Evolutionary conservation across 441 rosid genomes (phyloP).

Genomic region (Populus tomentosa): DNA sequence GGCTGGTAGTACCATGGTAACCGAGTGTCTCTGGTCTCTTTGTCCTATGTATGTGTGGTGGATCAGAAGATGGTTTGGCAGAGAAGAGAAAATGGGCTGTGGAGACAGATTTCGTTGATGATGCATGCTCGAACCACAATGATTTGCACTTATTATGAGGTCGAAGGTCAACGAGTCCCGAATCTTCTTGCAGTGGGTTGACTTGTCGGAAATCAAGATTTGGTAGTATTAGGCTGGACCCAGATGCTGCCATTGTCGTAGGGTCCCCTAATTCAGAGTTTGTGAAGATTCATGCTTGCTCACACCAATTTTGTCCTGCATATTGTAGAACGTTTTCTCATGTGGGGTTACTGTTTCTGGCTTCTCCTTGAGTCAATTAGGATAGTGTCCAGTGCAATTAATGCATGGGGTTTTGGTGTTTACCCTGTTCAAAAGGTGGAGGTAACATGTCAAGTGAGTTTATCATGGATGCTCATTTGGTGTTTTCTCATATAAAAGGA

Average conservation of each 20-base stretch:
- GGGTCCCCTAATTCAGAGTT: slow-evolving; percentile 8
- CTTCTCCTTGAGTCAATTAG: background rate
- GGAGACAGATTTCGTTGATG: slow-evolving; percentile 17
- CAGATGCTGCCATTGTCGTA: slow-evolving; percentile 8
- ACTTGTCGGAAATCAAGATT: slow-evolving; percentile 35
- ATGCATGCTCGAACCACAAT: slow-evolving; percentile 8
- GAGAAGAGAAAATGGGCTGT: background rate
- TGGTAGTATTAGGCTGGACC: slow-evolving; percentile 29
- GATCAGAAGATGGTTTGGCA: background rate
- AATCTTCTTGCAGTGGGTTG: slow-evolving; percentile 27
- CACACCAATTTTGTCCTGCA: background rate
- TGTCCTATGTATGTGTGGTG: background rate
- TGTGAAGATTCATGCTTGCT: background rate
- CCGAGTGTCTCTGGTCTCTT: slow-evolving; percentile 1
- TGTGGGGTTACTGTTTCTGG: background rate
- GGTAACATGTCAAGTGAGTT: too few species aligned
- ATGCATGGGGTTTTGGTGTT: background rate
- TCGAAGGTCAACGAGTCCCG: slow-evolving; percentile 35
- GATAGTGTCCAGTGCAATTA: background rate
- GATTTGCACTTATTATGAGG: slow-evolving; percentile 2
- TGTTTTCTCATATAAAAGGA: background rate
- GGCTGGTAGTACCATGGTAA: background rate
- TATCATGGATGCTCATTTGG: too few species aligned
- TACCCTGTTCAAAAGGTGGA: too few species aligned
- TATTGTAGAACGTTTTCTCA: background rate